These are phyloP conservation scores for Rhizopogon vesiculosus DNA, from an alignment of 768 basidiomycete species.

Conservation along the genomic window DNA sequence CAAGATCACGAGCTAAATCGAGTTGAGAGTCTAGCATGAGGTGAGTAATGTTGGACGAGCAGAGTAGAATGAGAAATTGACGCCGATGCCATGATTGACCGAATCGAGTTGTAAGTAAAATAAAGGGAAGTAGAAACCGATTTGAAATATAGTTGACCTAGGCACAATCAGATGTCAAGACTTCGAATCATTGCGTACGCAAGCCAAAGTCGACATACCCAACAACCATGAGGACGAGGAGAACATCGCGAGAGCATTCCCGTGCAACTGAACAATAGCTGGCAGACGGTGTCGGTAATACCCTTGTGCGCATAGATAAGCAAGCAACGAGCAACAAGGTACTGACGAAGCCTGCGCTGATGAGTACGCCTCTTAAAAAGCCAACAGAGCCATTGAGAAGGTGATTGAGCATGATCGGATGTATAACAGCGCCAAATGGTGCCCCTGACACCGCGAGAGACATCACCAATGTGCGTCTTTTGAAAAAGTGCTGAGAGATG, in stretches of 20 bases:
- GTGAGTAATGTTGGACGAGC: slow-evolving; percentile 22
- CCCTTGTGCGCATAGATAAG: slow-evolving; percentile 33
- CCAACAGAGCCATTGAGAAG: slow-evolving; percentile 37
- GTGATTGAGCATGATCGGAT: slow-evolving; percentile 60
- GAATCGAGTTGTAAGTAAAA: slow-evolving; percentile 60
- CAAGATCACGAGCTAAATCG: slow-evolving; percentile 42
- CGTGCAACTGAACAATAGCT: slow-evolving; percentile 14
- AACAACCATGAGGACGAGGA: slow-evolving; percentile 18
- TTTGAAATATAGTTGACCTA: slow-evolving; percentile 25
- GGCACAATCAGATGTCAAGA: not conserved
- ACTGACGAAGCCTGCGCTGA: slow-evolving; percentile 34
- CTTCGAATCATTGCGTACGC: not conserved
- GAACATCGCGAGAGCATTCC: slow-evolving; percentile 18
- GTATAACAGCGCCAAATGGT: slow-evolving; percentile 49
- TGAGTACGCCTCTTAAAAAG: slow-evolving; percentile 34
- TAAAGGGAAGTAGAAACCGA: slow-evolving; percentile 44
- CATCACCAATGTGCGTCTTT: slow-evolving; percentile 36
- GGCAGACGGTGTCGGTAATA: slow-evolving; percentile 13
- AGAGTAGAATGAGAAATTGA: slow-evolving; percentile 49
- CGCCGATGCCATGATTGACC: slow-evolving; percentile 40
- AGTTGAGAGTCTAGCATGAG: not conserved
- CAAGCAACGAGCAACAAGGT: slow-evolving; percentile 34
- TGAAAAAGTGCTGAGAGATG: slow-evolving; percentile 40
- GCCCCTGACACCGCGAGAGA: slow-evolving; percentile 42
- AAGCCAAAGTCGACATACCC: slow-evolving; percentile 12